Base-by-base conservation (phyloP, 331 rosid species). In the Telfairia occidentalis region DNA sequence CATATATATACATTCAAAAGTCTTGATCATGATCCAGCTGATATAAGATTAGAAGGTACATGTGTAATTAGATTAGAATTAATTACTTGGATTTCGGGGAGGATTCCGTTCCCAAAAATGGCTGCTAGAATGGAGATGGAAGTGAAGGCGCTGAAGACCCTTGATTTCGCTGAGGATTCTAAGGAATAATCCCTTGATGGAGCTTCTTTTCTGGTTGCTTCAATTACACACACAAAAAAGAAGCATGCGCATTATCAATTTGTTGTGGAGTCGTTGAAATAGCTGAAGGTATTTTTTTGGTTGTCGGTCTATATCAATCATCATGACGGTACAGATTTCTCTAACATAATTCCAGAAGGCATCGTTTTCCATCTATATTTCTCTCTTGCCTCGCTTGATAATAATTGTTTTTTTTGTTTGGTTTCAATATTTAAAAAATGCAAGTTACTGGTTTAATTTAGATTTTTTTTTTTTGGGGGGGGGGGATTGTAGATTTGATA, bases 81-180 rank as follows among this genome's bases (percentile, higher is more conserved):
- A n/a, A 40, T 6, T 89, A 91, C 97, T 81, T 92, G 97, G 77
- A 92, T 92, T 78, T 92, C 98, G 0, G 98, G 98, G 6, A 92
- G 85, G 71, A 92, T 92, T 69, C 98, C 98, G 19, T 87, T 92
- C 74, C 98, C 98, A 63, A 84, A 92, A 54, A 92, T 89, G 54
- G 98, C 88, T 60, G 98, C 98, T 26, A 92, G 8, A 53, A 92
- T 92, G 49, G 98, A 90, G 75, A 92, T 89, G 61, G 98, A 84
- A 12, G 91, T 85, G 91, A 92, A 92, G 81, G 96, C 96, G 64
- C 82, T 87, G 88, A 90, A 90, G 35, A 59, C 84, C 83, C 87
- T 87, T 23, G 78, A 32, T 0, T 88, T 81, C 5, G 73, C 32
- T 29, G 87, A 78, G 34, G 88, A 45, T 57, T 90, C 96, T 32